These are phyloP conservation scores for Gossypium stocksii DNA, from an alignment of 345 rosid species.

Conservation along the genomic window DNA sequence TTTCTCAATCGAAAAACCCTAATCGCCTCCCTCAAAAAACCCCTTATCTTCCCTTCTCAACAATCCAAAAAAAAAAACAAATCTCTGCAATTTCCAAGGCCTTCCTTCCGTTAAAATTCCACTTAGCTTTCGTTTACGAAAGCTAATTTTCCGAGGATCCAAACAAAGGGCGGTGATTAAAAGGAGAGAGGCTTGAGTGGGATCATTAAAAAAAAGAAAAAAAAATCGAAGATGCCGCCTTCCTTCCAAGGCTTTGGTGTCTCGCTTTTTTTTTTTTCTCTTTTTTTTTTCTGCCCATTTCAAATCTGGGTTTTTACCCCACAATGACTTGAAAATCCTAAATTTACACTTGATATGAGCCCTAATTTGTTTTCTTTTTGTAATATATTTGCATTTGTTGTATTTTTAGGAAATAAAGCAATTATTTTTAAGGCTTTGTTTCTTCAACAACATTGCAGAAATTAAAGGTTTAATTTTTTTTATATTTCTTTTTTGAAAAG, in stretches of 20 bases:
- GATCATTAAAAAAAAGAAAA: not conserved
- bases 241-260: slow-evolving; percentile 28
- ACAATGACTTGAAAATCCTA: slow-evolving; percentile 30
- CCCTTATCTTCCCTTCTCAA: no score
- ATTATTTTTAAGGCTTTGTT: slow-evolving; percentile 5
- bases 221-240: slow-evolving; percentile 26
- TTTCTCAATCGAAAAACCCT: not conserved
- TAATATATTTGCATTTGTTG: slow-evolving; percentile 23
- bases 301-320: slow-evolving; percentile 24
- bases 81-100: not conserved
- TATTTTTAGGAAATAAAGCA: slow-evolving; percentile 19
- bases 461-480: slow-evolving; percentile 28
- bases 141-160: not conserved
- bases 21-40: not conserved
- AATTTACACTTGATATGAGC: slow-evolving; percentile 60
- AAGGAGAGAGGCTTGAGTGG: slow-evolving; percentile 66
- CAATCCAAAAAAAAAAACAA: no score
- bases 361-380: not conserved
- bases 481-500: not conserved
- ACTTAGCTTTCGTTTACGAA: not conserved
- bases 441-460: slow-evolving; percentile 35
- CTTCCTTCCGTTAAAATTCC: not conserved
- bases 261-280: not conserved
- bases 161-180: slow-evolving; percentile 40
- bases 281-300: not conserved